phyloP scores from a whole-genome alignment of 148 eudicot species.

The Cornus controversa region DNA sequence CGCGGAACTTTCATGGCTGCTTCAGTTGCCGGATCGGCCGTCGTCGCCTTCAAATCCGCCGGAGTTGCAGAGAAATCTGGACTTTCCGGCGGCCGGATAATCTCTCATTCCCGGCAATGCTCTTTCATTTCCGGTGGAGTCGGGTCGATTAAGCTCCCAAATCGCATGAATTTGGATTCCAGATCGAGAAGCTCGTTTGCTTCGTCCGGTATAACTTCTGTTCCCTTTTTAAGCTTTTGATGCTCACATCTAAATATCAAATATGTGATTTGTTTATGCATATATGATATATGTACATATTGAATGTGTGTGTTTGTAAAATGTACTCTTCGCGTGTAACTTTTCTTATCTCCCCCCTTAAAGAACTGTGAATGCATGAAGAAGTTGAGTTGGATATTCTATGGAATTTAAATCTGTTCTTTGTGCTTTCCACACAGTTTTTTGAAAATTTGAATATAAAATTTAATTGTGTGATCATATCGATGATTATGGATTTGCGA shows the following conservation, averaged over 20 bases:
- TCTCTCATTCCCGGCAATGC: conserved; percentile 24
- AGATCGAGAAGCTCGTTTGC: conserved; percentile 30
- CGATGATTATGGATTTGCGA: conserved; percentile 21
- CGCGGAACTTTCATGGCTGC: conserved; percentile 32
- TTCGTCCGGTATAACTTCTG: conserved; percentile 32
- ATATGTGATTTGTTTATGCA: neutral
- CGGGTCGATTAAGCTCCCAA: conserved; percentile 20
- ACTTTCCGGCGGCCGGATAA: conserved; percentile 27
- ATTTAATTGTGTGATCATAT: too few relatives aligned
- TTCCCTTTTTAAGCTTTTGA: neutral
- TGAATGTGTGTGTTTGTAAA: neutral
- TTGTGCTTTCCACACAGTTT: neutral
- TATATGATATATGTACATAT: neutral
- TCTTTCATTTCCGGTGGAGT: conserved; percentile 12
- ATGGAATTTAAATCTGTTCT: neutral
- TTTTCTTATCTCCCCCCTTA: too few relatives aligned
- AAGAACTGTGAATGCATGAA: neutral
- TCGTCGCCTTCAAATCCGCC: conserved; percentile 34
- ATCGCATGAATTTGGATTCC: conserved; percentile 23
- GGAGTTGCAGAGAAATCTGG: conserved; percentile 7
- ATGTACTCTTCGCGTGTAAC: too few relatives aligned
- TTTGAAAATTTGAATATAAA: too few relatives aligned
- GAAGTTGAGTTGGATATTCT: neutral
- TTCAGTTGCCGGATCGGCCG: conserved; percentile 45
- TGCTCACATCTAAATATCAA: neutral